A percentile compares a stretch with the other conserved stretches of the same genome.
These are phyloP conservation scores for Globisporangium barbulae DNA, from an alignment of 352 stramenopile genomes.

Conservation along the genomic window DNA sequence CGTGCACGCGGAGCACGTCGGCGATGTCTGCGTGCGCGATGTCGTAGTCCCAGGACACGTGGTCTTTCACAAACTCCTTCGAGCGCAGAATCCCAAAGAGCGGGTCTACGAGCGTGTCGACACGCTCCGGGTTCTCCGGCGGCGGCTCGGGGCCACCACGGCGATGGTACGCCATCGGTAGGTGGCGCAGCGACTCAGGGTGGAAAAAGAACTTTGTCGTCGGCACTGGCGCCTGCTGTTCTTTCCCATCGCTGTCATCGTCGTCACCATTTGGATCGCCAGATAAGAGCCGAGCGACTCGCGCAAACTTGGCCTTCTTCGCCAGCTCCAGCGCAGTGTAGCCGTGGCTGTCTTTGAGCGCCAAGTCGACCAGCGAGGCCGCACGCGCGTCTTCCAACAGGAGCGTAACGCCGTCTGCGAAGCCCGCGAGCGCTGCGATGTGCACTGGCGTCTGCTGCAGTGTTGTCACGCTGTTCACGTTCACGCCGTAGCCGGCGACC, in stretches of 20 bases:
- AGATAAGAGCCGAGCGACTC: constrained; percentile 27
- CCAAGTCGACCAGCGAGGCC: constrained; percentile 21
- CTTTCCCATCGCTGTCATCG: not conserved
- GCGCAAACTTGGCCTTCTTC: constrained; percentile 32
- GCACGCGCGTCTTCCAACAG: constrained; percentile 30
- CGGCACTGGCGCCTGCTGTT: not conserved
- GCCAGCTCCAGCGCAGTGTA: constrained; percentile 51
- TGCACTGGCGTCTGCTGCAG: constrained; percentile 67
- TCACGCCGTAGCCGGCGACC: constrained; percentile 37
- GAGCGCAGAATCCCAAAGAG: constrained; percentile 68
- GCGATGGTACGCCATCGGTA: constrained; percentile 66
- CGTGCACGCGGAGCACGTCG: constrained; percentile 89
- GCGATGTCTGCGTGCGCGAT: constrained; percentile 72
- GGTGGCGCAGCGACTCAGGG: constrained; percentile 67
- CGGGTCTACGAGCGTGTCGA: constrained; percentile 82
- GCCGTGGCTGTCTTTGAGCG: constrained; percentile 43
- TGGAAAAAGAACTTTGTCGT: constrained; percentile 75
- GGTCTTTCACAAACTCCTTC: constrained; percentile 54
- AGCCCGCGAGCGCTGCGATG: constrained; percentile 50
- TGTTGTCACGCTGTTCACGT: constrained; percentile 42
- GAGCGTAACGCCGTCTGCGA: constrained; percentile 39
- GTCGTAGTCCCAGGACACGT: constrained; percentile 65
- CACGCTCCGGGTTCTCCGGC: constrained; percentile 87
- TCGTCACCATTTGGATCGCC: constrained; percentile 5
- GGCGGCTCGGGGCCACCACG: constrained; percentile 70